A percentile compares a stretch with the other conserved stretches of the same genome.
Conservation (phyloP, 2,329 filamentous ascomycete genomes). For the Hortaea sp. region DNA sequence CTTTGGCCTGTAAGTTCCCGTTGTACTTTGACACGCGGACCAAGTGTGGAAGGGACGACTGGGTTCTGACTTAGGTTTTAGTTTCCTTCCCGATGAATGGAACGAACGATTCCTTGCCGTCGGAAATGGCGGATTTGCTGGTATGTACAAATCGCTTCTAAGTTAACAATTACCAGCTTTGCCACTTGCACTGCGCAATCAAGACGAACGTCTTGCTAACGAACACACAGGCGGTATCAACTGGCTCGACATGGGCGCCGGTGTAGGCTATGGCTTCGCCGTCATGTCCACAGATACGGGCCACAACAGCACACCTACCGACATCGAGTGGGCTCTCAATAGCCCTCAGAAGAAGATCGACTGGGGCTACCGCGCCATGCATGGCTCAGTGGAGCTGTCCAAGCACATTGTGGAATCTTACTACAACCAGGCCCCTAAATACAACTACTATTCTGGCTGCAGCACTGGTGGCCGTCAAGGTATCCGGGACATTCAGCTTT, state of each 20-base stretch:
- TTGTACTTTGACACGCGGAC: too few species aligned
- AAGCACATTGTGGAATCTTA: slow-evolving; percentile 40
- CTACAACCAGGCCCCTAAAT: slow-evolving; percentile 35
- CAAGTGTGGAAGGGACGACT: too few species aligned
- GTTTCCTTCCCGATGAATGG: slow-evolving; percentile 23
- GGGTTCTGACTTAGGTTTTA: too few species aligned
- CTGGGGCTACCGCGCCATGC: slow-evolving; percentile 33
- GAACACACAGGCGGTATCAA: slow-evolving; percentile 34
- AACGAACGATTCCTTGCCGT: slow-evolving; percentile 28
- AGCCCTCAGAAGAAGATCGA: slow-evolving; percentile 29
- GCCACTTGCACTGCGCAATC: too few species aligned
- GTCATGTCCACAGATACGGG: slow-evolving; percentile 37
- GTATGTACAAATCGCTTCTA: background rate
- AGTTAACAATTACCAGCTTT: too few species aligned
- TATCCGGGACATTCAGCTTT: slow-evolving; percentile 43
- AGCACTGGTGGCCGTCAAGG: slow-evolving; percentile 51
- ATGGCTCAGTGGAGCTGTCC: slow-evolving; percentile 39
- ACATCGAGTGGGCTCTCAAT: slow-evolving; percentile 30
- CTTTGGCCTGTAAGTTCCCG: slow-evolving; percentile 15
- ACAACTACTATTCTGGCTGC: slow-evolving; percentile 49
- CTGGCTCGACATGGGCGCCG: slow-evolving; percentile 38
- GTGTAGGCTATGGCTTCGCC: slow-evolving; percentile 33
- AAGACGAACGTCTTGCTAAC: background rate
- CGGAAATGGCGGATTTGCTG: slow-evolving; percentile 37
- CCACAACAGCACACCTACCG: slow-evolving; percentile 28